Evolutionary conservation across 23 red algal species (phyloP), one percentile per base, ranked within the genome.

Genomic region (Porphyridium purpureum): DNA sequence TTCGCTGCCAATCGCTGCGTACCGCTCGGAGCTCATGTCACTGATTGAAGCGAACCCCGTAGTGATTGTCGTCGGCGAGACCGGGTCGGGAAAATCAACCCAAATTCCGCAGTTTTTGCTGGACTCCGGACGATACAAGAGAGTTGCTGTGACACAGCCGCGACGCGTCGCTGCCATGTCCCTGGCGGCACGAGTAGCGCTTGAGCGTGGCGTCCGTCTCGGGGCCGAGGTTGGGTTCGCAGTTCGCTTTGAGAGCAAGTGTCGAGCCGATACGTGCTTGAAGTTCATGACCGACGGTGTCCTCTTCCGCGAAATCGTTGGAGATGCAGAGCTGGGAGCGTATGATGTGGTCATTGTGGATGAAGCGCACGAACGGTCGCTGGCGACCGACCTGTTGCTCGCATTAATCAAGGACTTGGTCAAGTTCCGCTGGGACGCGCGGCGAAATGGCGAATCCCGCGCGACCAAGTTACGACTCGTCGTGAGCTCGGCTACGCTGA

Each of bases 311-410:
- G 90, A 98, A 50, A 62, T 70, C 1, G 48, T 78, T 7, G 46
- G 7, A 2, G 72, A 78, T 33, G 59, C 72, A 21, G 4, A 0
- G 0, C 44, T 93, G 25, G 48, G 47, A 2, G 62, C 60, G 1
- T 98, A 98, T 38, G 41, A 68, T 0, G 35, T 70, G 53, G 33
- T 98, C 0, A 58, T 98, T 29, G 40, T 98, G 24, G 90, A 98
- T 70, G 90, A 98, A 67, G 90, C 80, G 4, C 90, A 98, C 62
- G 90, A 98, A 40, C 72, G 90, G 33, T 58, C 79, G 4, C 44
- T 98, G 0, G 69, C 76, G 34, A 98, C 90, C 5, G 90, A 98
- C 55, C 62, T 98, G 51, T 26, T 86, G 2, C 24, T 98, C 6
- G 90, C 69, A 22, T 62, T 86, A 20, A 50, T 80, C 21, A 93